phyloP scores from a whole-genome alignment of 345 rosid species.

The Hibiscus mutabilis region DNA sequence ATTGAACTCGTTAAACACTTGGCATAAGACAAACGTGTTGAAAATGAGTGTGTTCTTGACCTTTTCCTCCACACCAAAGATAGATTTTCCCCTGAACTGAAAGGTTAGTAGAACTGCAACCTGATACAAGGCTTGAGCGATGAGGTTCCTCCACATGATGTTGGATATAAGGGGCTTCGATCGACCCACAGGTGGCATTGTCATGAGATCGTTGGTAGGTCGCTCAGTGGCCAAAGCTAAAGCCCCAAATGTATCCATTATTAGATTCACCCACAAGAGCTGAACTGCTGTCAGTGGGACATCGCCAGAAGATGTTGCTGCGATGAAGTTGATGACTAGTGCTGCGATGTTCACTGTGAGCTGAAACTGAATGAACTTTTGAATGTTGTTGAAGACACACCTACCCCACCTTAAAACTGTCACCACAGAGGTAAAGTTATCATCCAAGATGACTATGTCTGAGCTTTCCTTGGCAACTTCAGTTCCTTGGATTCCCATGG shows the following conservation, averaged over 20 bases:
- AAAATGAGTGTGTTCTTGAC: slow-evolving; percentile 33
- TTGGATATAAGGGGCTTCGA: slow-evolving; percentile 31
- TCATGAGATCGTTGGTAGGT: slow-evolving; percentile 33
- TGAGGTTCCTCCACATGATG: slow-evolving; percentile 39
- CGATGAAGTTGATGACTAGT: slow-evolving; percentile 31
- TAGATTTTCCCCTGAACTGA: slow-evolving; percentile 29
- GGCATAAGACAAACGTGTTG: slow-evolving; percentile 32
- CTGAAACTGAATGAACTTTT: slow-evolving; percentile 42
- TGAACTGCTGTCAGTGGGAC: slow-evolving; percentile 42
- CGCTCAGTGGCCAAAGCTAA: slow-evolving; percentile 33
- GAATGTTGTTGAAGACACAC: slow-evolving; percentile 37
- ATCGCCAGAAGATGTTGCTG: slow-evolving; percentile 31
- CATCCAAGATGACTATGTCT: slow-evolving; percentile 37
- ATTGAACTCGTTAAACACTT: slow-evolving; percentile 34
- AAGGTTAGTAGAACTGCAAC: slow-evolving; percentile 25
- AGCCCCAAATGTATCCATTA: slow-evolving; percentile 41
- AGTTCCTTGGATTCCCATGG: slow-evolving; percentile 38
- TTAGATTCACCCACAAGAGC: slow-evolving; percentile 38
- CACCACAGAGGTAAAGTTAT: slow-evolving; percentile 32
- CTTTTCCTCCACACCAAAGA: slow-evolving; percentile 19
- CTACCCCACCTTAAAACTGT: slow-evolving; percentile 39
- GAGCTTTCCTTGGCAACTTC: slow-evolving; percentile 38
- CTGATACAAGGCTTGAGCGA: slow-evolving; percentile 33
- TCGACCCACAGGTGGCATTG: slow-evolving; percentile 27
- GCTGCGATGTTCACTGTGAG: slow-evolving; percentile 39